phyloP scores from a whole-genome alignment of 2,329 filamentous ascomycete species.

The Colletotrichum gloeosporioides region DNA sequence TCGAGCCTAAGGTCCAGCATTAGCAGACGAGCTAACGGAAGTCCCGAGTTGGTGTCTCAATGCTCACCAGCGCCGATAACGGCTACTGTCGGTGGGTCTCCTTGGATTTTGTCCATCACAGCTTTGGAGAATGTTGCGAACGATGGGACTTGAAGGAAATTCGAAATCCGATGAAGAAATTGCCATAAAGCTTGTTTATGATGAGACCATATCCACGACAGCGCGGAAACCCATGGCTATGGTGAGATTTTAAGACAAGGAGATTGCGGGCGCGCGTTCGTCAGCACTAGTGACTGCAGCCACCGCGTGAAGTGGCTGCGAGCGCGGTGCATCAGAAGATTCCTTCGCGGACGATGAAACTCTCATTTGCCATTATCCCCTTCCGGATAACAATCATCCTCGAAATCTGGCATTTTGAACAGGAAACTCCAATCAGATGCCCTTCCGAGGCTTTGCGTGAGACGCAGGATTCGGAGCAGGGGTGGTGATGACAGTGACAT shows the following conservation, averaged over 20 bases:
- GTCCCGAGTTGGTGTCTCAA: not conserved
- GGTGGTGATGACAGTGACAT: not conserved
- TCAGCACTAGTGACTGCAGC: not conserved
- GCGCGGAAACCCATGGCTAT: not conserved
- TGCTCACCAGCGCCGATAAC: conserved; percentile 28
- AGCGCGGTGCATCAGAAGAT: not conserved
- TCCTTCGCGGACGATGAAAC: not conserved
- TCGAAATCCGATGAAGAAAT: not conserved
- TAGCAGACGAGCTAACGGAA: not conserved
- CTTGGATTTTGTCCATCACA: not conserved
- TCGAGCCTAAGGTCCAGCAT: conserved; percentile 24
- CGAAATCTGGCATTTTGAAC: not conserved
- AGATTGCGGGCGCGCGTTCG: not conserved
- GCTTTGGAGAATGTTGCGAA: not conserved
- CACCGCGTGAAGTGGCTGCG: not conserved
- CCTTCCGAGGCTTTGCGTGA: not conserved
- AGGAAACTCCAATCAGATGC: not conserved
- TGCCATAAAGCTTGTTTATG: not conserved
- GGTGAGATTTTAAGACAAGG: not conserved
- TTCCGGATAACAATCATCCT: not conserved
- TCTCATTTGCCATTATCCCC: not conserved
- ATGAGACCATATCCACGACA: not conserved
- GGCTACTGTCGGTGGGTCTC: conserved; percentile 33
- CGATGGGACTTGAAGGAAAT: not conserved
- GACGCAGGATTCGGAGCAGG: not conserved